Conservation (phyloP, 768 basidiomycete species). For the Gloeostereum incarnatum region DNA sequence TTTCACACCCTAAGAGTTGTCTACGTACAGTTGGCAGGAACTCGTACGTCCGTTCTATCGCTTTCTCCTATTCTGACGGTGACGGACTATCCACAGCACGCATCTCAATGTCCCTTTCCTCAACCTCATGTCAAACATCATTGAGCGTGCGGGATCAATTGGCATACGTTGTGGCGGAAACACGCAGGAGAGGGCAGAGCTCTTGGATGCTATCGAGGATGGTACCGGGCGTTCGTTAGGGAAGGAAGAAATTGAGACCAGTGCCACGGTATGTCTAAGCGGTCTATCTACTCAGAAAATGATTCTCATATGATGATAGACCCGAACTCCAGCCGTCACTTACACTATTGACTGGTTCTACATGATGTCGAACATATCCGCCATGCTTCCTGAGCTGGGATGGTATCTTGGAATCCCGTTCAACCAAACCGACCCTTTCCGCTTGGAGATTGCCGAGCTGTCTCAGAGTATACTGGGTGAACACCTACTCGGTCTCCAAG, state of each 20-base stretch:
- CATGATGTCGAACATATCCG: conserved; percentile 54
- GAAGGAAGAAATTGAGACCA: conserved; percentile 27
- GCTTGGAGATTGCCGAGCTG: conserved; percentile 46
- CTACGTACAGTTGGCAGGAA: conserved; percentile 38
- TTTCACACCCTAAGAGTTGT: too few species aligned
- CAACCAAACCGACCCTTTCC: conserved; percentile 50
- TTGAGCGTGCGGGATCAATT: conserved; percentile 47
- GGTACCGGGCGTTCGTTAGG: conserved; percentile 32
- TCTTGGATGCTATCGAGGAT: conserved; percentile 40
- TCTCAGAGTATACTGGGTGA: conserved; percentile 63
- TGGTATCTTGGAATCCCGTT: conserved; percentile 53
- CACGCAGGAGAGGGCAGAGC: conserved; percentile 58
- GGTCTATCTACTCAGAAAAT: not conserved
- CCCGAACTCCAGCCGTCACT: conserved; percentile 58
- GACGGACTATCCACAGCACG: conserved; percentile 22
- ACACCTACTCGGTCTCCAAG: conserved; percentile 57
- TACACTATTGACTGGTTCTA: conserved; percentile 61
- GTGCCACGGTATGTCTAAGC: conserved; percentile 28
- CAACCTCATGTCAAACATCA: conserved; percentile 68
- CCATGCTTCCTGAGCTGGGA: conserved; percentile 45
- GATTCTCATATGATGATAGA: conserved; percentile 18
- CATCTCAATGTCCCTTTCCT: conserved; percentile 55
- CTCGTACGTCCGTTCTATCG: conserved; percentile 23
- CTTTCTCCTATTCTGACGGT: conserved; percentile 8
- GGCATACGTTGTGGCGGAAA: conserved; percentile 73